phyloP scores from a whole-genome alignment of 768 basidiomycete species.

The Mycena vitilis region DNA sequence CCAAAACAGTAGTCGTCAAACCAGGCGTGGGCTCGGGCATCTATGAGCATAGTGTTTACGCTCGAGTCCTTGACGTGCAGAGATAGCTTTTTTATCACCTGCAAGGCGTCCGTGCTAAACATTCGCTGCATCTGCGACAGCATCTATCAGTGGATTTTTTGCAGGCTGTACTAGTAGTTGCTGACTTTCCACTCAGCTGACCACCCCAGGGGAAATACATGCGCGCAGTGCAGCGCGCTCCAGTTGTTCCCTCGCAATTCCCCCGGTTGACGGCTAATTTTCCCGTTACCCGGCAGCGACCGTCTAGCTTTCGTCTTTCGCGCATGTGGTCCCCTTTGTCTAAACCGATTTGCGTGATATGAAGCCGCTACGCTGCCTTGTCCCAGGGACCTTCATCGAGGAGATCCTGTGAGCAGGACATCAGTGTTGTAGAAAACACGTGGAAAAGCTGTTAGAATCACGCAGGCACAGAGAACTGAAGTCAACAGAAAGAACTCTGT shows the following conservation, averaged over 20 bases:
- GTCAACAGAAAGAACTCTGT: too few species aligned
- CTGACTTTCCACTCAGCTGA: slow-evolving; percentile 2
- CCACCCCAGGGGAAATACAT: slow-evolving; percentile 22
- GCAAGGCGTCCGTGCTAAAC: background rate
- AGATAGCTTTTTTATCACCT: background rate
- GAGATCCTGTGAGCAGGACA: too few species aligned
- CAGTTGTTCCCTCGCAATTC: slow-evolving; percentile 18
- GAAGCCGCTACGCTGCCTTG: too few species aligned
- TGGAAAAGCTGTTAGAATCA: too few species aligned
- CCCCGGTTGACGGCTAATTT: slow-evolving; percentile 7
- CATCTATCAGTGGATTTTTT: background rate
- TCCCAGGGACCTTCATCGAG: too few species aligned
- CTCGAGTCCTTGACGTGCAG: background rate
- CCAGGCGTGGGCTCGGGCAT: slow-evolving; percentile 7
- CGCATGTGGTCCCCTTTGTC: too few species aligned
- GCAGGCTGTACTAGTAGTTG: background rate
- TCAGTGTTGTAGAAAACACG: too few species aligned
- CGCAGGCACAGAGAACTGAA: too few species aligned
- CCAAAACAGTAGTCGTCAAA: slow-evolving; percentile 15
- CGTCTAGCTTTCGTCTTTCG: slow-evolving; percentile 9
- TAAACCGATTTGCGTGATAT: too few species aligned
- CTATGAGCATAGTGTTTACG: slow-evolving; percentile 14
- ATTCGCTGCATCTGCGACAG: background rate
- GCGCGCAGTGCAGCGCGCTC: slow-evolving; percentile 15
- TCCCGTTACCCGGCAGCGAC: slow-evolving; percentile 23